These are phyloP conservation scores for Cercophora samala DNA, from an alignment of 495 filamentous ascomycete species.

Conservation along the genomic window DNA sequence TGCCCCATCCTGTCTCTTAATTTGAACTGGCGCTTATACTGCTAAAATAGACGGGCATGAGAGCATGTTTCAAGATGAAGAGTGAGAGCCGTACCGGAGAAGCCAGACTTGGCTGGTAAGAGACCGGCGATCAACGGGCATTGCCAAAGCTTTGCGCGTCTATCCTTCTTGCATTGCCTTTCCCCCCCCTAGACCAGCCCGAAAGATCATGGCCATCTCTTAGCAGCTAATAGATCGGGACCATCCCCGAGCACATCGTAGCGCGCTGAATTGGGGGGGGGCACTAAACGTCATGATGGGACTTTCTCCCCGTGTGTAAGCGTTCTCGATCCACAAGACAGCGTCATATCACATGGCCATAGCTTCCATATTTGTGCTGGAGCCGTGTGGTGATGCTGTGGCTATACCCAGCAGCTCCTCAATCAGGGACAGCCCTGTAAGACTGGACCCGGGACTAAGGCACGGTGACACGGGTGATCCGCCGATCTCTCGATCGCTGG, in stretches of 20 bases:
- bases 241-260: neutral
- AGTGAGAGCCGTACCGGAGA: neutral
- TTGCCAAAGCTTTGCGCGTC: neutral
- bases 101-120: neutral
- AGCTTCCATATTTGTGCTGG: neutral
- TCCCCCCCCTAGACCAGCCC: no score
- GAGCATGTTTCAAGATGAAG: neutral
- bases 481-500: neutral
- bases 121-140: neutral
- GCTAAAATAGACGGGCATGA: neutral
- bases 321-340: neutral
- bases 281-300: neutral
- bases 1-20: neutral
- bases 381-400: neutral
- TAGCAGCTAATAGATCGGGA: neutral
- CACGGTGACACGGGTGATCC: neutral
- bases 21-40: neutral
- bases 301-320: neutral
- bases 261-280: neutral
- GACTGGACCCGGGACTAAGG: neutral
- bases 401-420: neutral
- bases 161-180: no score
- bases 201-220: no score
- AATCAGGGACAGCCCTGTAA: neutral
- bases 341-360: neutral